A percentile compares a stretch with the other conserved stretches of the same genome.
These are phyloP conservation scores for Pedinophyceae sp. DNA, from an alignment of 139 green algal species.

Conservation along the genomic window DNA sequence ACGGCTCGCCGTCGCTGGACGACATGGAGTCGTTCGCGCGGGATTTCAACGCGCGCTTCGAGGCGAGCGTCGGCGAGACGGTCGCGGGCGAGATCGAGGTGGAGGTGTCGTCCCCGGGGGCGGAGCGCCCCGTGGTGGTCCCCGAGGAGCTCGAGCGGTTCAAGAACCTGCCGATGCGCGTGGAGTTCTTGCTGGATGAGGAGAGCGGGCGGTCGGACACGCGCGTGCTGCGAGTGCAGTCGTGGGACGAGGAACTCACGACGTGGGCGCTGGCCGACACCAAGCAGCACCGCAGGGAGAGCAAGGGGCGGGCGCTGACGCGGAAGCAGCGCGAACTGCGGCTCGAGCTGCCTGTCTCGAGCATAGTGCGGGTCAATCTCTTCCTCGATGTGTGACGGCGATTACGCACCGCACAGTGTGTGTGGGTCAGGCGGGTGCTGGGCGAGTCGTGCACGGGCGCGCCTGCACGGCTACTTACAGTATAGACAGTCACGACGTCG, in stretches of 20 bases:
- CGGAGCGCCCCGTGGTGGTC: conserved; percentile 31
- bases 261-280: conserved; percentile 44
- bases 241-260: conserved; percentile 15
- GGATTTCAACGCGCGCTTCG: conserved; percentile 14
- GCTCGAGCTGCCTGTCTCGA: too few relatives aligned
- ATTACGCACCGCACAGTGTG: too few relatives aligned
- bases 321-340: conserved; percentile 38
- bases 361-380: too few relatives aligned
- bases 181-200: conserved; percentile 14
- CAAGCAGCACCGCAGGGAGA: conserved; percentile 37
- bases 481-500: too few relatives aligned
- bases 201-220: background rate
- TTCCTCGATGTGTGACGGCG: too few relatives aligned
- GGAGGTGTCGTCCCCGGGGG: conserved; percentile 50
- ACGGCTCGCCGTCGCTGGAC: conserved; percentile 41
- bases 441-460: too few relatives aligned
- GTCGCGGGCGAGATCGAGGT: conserved; percentile 33
- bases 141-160: conserved; percentile 36
- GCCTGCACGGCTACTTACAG: too few relatives aligned
- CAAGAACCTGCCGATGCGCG: conserved; percentile 32
- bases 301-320: conserved; percentile 35
- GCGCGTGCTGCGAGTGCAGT: background rate
- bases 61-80: conserved; percentile 26
- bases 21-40: conserved; percentile 37
- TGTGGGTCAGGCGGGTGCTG: too few relatives aligned